Evolutionary conservation across 345 rosid genomes (phyloP).

Genomic region (Rhodamnia rubescens): DNA sequence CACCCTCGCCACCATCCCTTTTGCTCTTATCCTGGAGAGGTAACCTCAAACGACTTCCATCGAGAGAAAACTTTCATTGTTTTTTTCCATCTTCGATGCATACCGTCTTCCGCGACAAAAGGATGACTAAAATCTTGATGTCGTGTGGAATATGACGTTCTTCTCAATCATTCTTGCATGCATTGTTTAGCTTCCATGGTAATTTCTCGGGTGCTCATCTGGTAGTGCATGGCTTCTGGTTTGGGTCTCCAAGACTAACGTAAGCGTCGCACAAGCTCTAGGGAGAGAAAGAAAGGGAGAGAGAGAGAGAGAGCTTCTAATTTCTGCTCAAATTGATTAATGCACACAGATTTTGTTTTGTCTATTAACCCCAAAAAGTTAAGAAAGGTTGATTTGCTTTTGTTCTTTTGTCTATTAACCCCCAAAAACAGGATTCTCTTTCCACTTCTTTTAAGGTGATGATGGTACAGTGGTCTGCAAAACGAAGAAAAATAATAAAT

Average conservation of each 20-base stretch:
- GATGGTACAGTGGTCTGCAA: background rate
- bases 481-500: background rate
- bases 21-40: conserved; percentile 69
- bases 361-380: background rate
- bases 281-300: background rate
- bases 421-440: too few relatives aligned
- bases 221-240: background rate
- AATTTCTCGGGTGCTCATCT: background rate
- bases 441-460: background rate
- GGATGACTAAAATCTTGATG: background rate
- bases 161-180: background rate
- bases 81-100: background rate
- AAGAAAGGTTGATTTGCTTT: background rate
- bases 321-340: background rate
- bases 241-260: background rate
- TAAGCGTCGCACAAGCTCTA: background rate
- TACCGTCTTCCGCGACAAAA: background rate
- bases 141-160: background rate
- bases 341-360: background rate
- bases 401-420: background rate
- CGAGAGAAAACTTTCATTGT: background rate
- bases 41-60: conserved; percentile 3
- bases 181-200: background rate
- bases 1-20: conserved; percentile 54
- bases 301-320: background rate